Evolutionary conservation across 2,329 filamentous ascomycete species (phyloP), one percentile per base, ranked within the genome.

Genomic region (Botrytis elliptica): DNA sequence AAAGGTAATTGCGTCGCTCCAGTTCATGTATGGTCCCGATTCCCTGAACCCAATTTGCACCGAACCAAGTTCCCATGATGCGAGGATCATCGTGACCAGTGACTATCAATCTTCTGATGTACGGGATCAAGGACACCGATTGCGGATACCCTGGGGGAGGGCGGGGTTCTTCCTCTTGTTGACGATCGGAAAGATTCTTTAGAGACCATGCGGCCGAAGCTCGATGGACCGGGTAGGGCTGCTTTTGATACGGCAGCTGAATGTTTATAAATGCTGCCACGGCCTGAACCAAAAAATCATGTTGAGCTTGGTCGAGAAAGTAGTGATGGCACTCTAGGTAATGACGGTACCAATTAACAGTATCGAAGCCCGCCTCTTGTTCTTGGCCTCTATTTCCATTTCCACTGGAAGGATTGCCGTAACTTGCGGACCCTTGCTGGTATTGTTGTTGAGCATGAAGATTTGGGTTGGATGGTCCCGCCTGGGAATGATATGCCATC

Each of bases 61-160:
- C 96, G 79, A 98, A 99, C 84, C 98, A 97, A 18, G 94, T 94
- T 80, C 97, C 93, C 75, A 99, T 85, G n/a, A 98, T 91, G 0
- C 90, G 90, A 0, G 92, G 90, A 59, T 90, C 91, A 82, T 98
- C 96, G 84, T 97, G 96, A 2, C 95, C 95, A 0, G 95, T 98
- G 25, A 93, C 93, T 65, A 98, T 90, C 3, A 98, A 88, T 25
- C 96, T 93, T 49, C 95, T 91, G 75, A 98, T 91, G 82, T 97
- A 99, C 0, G 96, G 95, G 6, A 96, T 88, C 18, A 98, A 86
- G 1, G 93, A 94, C 64, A 95, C 86, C 9, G 75, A 65, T 33
- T 79, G 78, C 16, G 79, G 68, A n/a, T 71, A 71, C 29, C 74
- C 77, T 55, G 69, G 77, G 29, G 77, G 69, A 52, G 73, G 74